phyloP scores from a whole-genome alignment of 169 alveolate genomes.

The Eimeria nieschulzi region DNA sequence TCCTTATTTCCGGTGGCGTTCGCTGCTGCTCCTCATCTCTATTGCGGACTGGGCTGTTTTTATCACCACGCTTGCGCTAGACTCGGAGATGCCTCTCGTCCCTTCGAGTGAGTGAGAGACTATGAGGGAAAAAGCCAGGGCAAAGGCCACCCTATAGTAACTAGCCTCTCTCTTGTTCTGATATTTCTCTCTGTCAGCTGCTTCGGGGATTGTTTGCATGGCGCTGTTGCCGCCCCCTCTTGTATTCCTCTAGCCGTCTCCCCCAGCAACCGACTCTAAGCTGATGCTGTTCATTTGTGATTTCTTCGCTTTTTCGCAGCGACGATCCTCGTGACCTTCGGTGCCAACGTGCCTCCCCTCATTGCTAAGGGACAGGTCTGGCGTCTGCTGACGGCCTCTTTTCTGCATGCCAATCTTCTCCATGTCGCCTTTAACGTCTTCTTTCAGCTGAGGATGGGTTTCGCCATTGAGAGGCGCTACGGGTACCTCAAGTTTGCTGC shows the following conservation, averaged over 20 bases:
- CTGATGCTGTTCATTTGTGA: background rate
- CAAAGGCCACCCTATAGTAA: background rate
- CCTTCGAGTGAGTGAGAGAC: slow-evolving; percentile 37
- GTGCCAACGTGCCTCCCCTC: slow-evolving; percentile 84
- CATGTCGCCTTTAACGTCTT: slow-evolving; percentile 87
- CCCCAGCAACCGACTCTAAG: background rate
- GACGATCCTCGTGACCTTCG: slow-evolving; percentile 74
- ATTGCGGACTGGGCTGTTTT: slow-evolving; percentile 77
- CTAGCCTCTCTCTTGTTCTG: background rate
- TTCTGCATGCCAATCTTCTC: slow-evolving; percentile 85
- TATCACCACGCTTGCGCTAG: slow-evolving; percentile 60
- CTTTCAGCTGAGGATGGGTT: slow-evolving; percentile 86
- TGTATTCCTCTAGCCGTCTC: background rate
- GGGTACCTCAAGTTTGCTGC: slow-evolving; percentile 79
- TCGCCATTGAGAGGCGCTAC: slow-evolving; percentile 84
- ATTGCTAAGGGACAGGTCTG: slow-evolving; percentile 87
- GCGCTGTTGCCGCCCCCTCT: background rate
- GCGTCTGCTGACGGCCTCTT: slow-evolving; percentile 84
- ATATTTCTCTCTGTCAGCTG: background rate
- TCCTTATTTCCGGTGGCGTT: slow-evolving; percentile 79
- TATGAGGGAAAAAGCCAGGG: too few relatives aligned
- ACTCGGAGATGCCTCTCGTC: slow-evolving; percentile 69
- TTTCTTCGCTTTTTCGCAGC: slow-evolving; percentile 74
- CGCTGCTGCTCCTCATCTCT: slow-evolving; percentile 77
- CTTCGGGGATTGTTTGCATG: background rate